Conservation (phyloP, 192 early-diverging fungal species). For the Linnemannia exigua region DNA sequence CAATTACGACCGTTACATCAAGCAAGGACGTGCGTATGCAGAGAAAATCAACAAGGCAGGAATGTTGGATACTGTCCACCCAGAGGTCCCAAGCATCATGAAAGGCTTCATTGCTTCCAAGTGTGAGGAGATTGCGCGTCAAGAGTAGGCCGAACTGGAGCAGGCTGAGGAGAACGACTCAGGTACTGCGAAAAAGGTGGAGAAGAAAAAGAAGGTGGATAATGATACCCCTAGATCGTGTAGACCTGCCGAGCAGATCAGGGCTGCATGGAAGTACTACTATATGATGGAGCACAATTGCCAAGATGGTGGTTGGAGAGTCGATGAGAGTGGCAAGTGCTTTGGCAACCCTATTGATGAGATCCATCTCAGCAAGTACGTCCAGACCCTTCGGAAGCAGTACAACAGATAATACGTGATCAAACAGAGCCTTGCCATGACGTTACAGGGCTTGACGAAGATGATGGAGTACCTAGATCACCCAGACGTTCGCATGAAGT, state of each 20-base stretch:
- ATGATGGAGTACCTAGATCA: conserved; percentile 8
- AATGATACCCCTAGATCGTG: neutral
- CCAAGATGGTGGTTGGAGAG: conserved; percentile 5
- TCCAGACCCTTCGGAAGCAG: conserved; percentile 16
- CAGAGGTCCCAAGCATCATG: neutral
- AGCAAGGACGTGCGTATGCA: neutral
- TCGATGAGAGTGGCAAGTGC: conserved; percentile 2
- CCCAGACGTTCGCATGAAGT: neutral
- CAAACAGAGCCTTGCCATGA: conserved; percentile 12
- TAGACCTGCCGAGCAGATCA: conserved; percentile 8
- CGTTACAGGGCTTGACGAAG: neutral
- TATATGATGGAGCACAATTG: neutral
- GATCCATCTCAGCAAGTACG: neutral
- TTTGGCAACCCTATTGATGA: conserved; percentile 8
- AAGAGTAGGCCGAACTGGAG: neutral
- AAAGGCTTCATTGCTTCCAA: conserved; percentile 15
- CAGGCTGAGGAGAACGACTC: neutral
- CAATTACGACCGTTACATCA: neutral
- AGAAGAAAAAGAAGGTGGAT: conserved; percentile 5
- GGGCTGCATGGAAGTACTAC: conserved; percentile 1
- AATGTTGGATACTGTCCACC: neutral
- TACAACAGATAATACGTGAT: neutral
- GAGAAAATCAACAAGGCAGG: neutral
- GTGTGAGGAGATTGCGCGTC: neutral
- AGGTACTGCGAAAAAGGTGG: neutral